phyloP scores from a whole-genome alignment of 2,329 filamentous ascomycete genomes.

The Monilinia polystroma region DNA sequence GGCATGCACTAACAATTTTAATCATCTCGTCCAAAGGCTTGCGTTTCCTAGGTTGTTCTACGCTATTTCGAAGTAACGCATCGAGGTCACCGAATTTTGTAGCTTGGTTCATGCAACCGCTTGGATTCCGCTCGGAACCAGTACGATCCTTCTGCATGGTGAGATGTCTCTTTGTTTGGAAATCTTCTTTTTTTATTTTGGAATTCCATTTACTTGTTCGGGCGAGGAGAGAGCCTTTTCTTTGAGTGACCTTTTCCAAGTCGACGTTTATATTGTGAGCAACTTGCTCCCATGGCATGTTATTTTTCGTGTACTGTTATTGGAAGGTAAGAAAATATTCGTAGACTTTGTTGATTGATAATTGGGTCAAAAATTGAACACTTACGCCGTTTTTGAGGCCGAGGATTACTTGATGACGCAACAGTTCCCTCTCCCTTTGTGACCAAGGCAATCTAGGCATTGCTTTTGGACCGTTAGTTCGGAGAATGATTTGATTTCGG shows the following conservation, averaged over 20 bases:
- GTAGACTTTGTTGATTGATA: too few relatives aligned
- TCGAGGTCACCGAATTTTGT: conserved; percentile 15
- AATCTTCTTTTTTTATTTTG: not conserved
- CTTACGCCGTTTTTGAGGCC: conserved; percentile 7
- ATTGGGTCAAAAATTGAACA: too few relatives aligned
- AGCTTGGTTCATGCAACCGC: conserved; percentile 8
- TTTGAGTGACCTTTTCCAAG: conserved; percentile 1
- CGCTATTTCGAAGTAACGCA: not conserved
- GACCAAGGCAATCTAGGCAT: conserved; percentile 12
- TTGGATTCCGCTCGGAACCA: conserved; percentile 1
- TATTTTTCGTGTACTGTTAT: conserved; percentile 3
- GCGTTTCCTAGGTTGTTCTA: not conserved
- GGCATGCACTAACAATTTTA: not conserved
- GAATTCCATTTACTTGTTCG: conserved; percentile 14
- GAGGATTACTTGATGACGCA: conserved; percentile 8
- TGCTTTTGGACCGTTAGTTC: not conserved
- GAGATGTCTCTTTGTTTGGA: not conserved
- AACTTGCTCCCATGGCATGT: conserved; percentile 18
- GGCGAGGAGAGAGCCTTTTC: not conserved
- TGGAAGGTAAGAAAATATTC: not conserved
- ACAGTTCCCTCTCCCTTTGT: conserved; percentile 20
- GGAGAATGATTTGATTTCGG: conserved; percentile 17
- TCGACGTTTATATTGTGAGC: conserved; percentile 19
- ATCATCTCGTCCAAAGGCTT: not conserved
- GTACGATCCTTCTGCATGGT: not conserved